Base-by-base conservation (phyloP, 2,329 filamentous ascomycete species). In the Colletotrichum costaricense region DNA sequence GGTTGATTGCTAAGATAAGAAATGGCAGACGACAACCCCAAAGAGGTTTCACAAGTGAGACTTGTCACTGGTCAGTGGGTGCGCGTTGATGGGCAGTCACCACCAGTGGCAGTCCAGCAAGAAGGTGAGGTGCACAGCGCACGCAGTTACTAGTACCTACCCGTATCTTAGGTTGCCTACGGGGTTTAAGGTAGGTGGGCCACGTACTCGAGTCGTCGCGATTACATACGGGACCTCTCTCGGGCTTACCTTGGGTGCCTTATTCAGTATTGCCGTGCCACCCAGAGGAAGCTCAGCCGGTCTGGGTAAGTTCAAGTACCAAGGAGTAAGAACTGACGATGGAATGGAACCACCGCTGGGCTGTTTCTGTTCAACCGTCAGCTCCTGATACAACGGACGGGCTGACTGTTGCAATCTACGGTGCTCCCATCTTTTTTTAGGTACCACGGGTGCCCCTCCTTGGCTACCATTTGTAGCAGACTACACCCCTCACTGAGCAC, bases 1-100 rank as follows among this genome's bases (percentile, higher is more conserved):
- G 28, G 67, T 71, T 62, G 33, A 22, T 60, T 69, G 56, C 60
- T 73, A 56, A 73, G 71, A 73, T 73, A 73, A 73, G 71, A 70
- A 70, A 72, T 64, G 52, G 54, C 28, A 42, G 30, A 30, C 42
- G 73, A 38, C 60, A 64, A 62, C 64, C 56, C 54, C 59, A 65
- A 28, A 54, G 28, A 52, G 35, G 64, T 65, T 65, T 73, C 70
- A 73, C 70, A 70, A 57, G 33, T 63, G 70, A 63, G 69, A 68
- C 69, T 69, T 52, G 58, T 68, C 52, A 72, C 49, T 72, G 65
- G 69, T 52, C 58, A 54, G 64, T 16, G 54, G 52, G 54, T 19
- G 38, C 38, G 5, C 33, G 52, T 49, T 49, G 42, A 57, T 28
- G 52, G 52, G 33, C 24, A 49, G 11, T 5, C 33, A 35, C 33